Evolutionary conservation across 306 rosid genomes (phyloP), one percentile per base, ranked within the genome.

Genomic region (Glycyrrhiza uralensis): DNA sequence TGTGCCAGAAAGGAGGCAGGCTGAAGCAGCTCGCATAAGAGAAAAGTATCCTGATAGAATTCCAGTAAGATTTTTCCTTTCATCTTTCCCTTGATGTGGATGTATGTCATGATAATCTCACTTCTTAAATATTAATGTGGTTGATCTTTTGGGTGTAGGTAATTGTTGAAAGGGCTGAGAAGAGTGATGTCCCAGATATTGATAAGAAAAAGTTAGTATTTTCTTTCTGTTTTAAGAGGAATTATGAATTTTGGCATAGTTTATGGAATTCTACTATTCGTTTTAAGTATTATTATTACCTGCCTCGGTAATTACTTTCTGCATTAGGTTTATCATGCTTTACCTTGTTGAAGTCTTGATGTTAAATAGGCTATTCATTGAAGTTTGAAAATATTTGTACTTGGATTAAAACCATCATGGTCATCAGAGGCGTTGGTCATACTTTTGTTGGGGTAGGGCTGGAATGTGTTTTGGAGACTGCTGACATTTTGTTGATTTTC

Each of bases 11-110:
- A 85, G 96, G 87, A 89, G 96, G 77, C 96, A 89, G 84, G 97
- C 97, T 5, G 97, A 91, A 84, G 89, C 97, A 63, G 80, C 96
- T 76, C 96, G 96, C 38, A 91, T 91, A 77, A 85, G 97, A 73
- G 91, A 91, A 62, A 91, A 91, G 85, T 91, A 88, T 85, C 96
- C 97, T 13, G 96, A 91, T 80, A 80, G 97, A 80, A 91, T 91
- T 74, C 97, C 96, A 8, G 93, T 91, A 84, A 64, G 82, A 38
- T 66, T 26, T n/a, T 35, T 35, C 45, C 5, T 52, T 7, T 51
- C 15, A 8, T 36, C 19, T 69, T 2, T 17, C 15, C n/a, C 22
- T 28, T 65, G 7, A 8, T 17, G 36, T 30, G 3, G 74, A 0
- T 12, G 10, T 35, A 1, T 23, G 29, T 24, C 14, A 47, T 18